phyloP scores from a whole-genome alignment of 192 early-diverging fungal genomes.

The Gonapodya sp. region DNA sequence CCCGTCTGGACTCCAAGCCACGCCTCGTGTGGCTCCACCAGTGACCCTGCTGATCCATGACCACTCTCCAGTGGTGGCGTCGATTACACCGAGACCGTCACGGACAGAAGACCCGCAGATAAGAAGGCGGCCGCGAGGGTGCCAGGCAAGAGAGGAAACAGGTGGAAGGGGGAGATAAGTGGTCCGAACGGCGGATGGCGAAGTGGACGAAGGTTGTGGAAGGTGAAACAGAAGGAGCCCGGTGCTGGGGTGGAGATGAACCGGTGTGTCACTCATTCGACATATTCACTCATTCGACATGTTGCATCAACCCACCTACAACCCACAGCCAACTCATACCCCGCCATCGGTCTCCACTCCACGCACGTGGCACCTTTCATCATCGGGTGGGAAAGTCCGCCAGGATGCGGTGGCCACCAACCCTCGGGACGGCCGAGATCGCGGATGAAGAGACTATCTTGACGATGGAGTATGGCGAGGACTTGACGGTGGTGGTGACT shows the following conservation, averaged over 20 bases:
- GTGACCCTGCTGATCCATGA: neutral
- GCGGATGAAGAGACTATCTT: neutral
- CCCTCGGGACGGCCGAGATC: neutral
- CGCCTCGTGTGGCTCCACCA: neutral
- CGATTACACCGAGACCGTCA: neutral
- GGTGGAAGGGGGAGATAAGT: neutral
- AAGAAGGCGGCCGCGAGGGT: neutral
- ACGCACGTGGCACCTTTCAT: neutral
- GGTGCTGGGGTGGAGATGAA: too few relatives aligned
- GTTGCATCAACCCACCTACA: neutral
- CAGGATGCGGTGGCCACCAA: neutral
- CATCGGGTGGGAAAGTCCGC: neutral
- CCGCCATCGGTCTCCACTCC: neutral
- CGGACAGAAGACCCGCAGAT: neutral
- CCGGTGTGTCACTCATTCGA: too few relatives aligned
- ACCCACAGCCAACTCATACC: neutral
- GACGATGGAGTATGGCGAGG: neutral
- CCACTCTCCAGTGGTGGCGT: neutral
- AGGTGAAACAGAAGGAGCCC: neutral
- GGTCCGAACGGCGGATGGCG: neutral
- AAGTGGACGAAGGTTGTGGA: neutral
- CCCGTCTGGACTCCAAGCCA: neutral
- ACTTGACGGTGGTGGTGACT: neutral
- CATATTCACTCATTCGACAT: too few relatives aligned
- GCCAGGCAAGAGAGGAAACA: neutral